Conservation (phyloP, 495 filamentous ascomycete species). For the Xylaria palmicola region DNA sequence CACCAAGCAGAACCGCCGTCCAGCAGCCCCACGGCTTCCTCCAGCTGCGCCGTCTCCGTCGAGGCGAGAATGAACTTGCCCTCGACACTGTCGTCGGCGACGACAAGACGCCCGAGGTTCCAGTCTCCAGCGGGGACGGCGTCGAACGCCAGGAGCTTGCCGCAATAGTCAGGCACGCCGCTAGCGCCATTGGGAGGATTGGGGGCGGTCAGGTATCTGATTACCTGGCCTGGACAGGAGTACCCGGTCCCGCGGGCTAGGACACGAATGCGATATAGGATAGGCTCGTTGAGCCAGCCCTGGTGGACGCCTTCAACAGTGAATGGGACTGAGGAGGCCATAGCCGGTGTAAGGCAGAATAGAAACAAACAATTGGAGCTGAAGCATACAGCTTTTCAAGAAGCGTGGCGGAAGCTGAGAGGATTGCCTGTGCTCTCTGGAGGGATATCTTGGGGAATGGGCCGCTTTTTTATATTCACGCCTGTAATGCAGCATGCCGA, state of each 20-base stretch:
- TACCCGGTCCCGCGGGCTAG: not conserved
- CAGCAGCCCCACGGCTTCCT: constrained; percentile 1
- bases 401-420: not conserved
- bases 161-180: constrained; percentile 5
- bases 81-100: constrained; percentile 1
- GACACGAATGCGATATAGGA: constrained; percentile 14
- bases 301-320: constrained; percentile 7
- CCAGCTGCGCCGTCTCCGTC: constrained; percentile 8
- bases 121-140: constrained; percentile 11
- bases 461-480: not conserved
- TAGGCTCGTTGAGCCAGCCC: constrained; percentile 9
- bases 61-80: constrained; percentile 13
- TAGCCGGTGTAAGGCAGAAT: not conserved
- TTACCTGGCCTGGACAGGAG: constrained; percentile 5
- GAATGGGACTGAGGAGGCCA: constrained; percentile 8
- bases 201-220: constrained; percentile 10
- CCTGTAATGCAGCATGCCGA: not conserved
- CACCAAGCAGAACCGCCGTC: constrained; percentile 2
- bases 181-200: constrained; percentile 9
- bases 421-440: too few relatives aligned
- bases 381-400: not conserved
- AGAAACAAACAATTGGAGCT: too few relatives aligned
- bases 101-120: constrained; percentile 13
- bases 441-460: not conserved
- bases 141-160: constrained; percentile 8